These are phyloP conservation scores for Smallanthus sonchifolius DNA, from an alignment of 129 eudicot species.

Conservation along the genomic window DNA sequence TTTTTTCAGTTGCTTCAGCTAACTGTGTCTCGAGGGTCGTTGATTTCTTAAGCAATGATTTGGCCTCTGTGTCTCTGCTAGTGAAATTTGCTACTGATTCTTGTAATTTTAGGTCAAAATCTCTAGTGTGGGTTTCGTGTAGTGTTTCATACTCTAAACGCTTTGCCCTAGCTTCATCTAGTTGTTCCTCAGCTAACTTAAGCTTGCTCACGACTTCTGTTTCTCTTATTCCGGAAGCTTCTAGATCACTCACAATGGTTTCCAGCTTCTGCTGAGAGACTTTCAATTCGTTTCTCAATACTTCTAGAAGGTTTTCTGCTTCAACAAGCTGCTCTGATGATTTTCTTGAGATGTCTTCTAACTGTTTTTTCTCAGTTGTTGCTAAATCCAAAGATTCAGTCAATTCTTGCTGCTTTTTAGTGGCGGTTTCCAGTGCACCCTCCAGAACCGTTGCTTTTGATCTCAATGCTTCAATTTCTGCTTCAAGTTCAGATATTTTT, in stretches of 20 bases:
- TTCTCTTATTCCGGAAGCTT: constrained; percentile 56
- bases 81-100: constrained; percentile 53
- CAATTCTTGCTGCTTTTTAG: constrained; percentile 52
- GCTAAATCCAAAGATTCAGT: constrained; percentile 38
- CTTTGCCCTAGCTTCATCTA: constrained; percentile 55
- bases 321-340: constrained; percentile 59
- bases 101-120: constrained; percentile 59
- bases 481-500: constrained; percentile 66
- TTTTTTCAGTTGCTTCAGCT: constrained; percentile 52
- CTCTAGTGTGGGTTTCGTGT: constrained; percentile 50
- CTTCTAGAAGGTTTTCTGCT: constrained; percentile 57
- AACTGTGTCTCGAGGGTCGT: constrained; percentile 46
- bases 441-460: constrained; percentile 56
- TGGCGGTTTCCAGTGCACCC: constrained; percentile 39
- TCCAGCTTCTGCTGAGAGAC: constrained; percentile 56
- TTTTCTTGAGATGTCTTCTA: constrained; percentile 50
- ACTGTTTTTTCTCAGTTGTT: constrained; percentile 61
- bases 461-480: constrained; percentile 53
- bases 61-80: constrained; percentile 65
- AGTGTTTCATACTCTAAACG: constrained; percentile 53
- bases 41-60: constrained; percentile 51
- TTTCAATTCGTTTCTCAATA: constrained; percentile 52
- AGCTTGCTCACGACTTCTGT: constrained; percentile 62
- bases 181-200: constrained; percentile 60
- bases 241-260: constrained; percentile 56